A percentile compares a stretch with the other conserved stretches of the same genome.
Conservation (phyloP, 2,329 filamentous ascomycete genomes). For the Clonostachys sp. region DNA sequence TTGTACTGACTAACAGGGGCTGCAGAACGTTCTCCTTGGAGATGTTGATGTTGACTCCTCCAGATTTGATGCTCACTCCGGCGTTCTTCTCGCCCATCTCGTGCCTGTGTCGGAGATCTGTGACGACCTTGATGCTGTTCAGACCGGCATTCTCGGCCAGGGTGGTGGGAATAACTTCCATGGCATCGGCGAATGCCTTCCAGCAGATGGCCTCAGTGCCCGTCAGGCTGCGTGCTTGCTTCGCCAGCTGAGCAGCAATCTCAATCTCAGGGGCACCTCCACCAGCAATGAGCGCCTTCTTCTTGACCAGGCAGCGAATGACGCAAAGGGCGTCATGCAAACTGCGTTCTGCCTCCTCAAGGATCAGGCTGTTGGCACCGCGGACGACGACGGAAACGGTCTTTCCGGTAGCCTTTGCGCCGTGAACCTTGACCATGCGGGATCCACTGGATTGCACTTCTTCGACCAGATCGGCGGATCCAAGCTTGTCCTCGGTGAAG, state of each 20-base stretch:
- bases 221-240: conserved; percentile 75
- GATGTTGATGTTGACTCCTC: conserved; percentile 95
- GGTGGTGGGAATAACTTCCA: conserved; percentile 96
- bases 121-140: conserved; percentile 98
- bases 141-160: conserved; percentile 95
- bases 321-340: conserved; percentile 97
- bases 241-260: conserved; percentile 81
- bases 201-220: conserved; percentile 98
- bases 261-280: conserved; percentile 96
- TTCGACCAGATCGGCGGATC: conserved; percentile 87
- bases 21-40: conserved; percentile 95
- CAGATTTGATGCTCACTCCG: conserved; percentile 96
- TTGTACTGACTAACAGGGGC: conserved; percentile 93
- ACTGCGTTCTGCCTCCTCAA: conserved; percentile 95
- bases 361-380: conserved; percentile 87
- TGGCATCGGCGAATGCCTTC: conserved; percentile 96
- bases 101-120: conserved; percentile 88
- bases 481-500: conserved; percentile 97
- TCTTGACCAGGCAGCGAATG: conserved; percentile 96
- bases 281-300: conserved; percentile 97
- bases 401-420: conserved; percentile 77
- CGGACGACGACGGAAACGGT: conserved; percentile 94
- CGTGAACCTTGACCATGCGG: conserved; percentile 91
- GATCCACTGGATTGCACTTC: conserved; percentile 84
- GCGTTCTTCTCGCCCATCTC: conserved; percentile 94